Base-by-base conservation (phyloP, 116 monocot species). In the Posidonia oceanica region DNA sequence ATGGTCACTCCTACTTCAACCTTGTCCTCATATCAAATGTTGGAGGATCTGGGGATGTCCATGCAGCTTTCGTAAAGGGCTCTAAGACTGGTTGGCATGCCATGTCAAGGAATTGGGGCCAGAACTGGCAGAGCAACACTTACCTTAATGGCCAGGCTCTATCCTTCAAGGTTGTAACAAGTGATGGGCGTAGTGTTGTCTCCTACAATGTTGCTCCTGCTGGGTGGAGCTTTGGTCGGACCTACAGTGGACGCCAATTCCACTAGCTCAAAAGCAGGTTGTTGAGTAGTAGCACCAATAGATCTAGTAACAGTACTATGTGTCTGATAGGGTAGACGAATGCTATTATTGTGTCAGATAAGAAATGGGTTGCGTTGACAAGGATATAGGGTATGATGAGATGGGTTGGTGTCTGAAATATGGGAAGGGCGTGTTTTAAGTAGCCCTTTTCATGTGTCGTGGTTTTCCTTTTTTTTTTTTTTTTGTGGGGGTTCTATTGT, bases 71-170 rank as follows among this genome's bases (percentile, higher is more conserved):
- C 14, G 38, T 83, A 53, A 87, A 87, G 37, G 87, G 81, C 0
- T 71, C 78, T 0, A 66, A 71, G 59, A 81, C 83, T 17, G 76
- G 79, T 12, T 87, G 87, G 87, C 83, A 81, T 53, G 29, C 81
- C 12, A 83, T 87, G 87, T 83, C 87, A 4, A 73, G 87, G 66
- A 87, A 87, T 71, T 87, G 87, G 87, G 87, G 87, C 61, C 87
- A 87, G 76, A 87, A 87, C 65, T 87, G 87, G 87, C 87, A 87
- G 71, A 79, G 79, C 74, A 79, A 77, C 69, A 42, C 66, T 52
- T 74, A 76, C 61, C 81, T 87, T 63, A 74, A 78, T 52, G 79
- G 83, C 48, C 87, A 87, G 29, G 41, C 79, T 2, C 83, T 87
- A 69, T 87, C 83, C 53, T 87, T 87, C 76, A 87, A 69, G 74